phyloP scores from a whole-genome alignment of 2,329 filamentous ascomycete genomes.

The Herpotrichia juniperi region DNA sequence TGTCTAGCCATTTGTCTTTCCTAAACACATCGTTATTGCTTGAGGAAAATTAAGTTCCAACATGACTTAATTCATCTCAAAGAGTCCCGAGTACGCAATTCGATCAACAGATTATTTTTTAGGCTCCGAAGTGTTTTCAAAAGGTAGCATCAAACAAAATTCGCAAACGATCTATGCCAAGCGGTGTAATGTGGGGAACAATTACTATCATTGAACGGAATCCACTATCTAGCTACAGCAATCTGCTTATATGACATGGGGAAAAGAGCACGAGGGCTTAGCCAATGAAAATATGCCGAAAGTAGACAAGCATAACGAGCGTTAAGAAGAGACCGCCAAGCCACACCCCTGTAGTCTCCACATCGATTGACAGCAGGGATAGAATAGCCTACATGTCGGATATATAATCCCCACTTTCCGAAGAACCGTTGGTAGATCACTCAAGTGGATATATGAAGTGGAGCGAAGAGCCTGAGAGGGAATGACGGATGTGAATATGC shows the following conservation, averaged over 20 bases:
- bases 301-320: constrained; percentile 1
- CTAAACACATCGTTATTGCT: too few relatives aligned
- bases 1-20: too few relatives aligned
- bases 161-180: not conserved
- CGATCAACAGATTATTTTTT: too few relatives aligned
- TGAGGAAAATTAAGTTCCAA: too few relatives aligned
- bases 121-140: not conserved
- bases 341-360: not conserved
- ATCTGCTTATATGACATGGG: constrained; percentile 3
- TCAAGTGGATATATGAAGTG: not conserved
- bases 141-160: too few relatives aligned
- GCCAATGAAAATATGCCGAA: constrained; percentile 1
- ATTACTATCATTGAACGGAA: not conserved
- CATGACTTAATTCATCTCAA: too few relatives aligned
- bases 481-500: not conserved
- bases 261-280: not conserved
- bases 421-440: not conserved
- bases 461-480: not conserved
- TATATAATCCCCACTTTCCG: not conserved
- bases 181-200: not conserved
- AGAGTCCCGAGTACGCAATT: too few relatives aligned
- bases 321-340: constrained; percentile 3
- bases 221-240: constrained; percentile 3
- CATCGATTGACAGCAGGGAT: not conserved
- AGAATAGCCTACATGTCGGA: not conserved